Evolutionary conservation across 257 asterid genomes (phyloP).

Genomic region (Solanum habrochaites): DNA sequence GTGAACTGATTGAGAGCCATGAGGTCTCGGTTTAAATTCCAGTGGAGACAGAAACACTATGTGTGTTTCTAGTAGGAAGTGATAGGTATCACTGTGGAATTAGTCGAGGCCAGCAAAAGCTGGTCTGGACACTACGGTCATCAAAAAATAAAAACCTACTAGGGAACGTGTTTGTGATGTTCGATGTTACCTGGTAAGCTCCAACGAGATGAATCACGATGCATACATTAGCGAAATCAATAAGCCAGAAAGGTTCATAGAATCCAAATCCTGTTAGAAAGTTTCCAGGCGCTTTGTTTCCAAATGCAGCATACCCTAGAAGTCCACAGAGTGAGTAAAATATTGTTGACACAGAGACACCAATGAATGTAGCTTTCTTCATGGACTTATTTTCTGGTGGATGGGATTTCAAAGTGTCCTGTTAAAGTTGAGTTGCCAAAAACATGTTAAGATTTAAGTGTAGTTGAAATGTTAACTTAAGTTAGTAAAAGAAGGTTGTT

Average conservation of each 20-base stretch:
- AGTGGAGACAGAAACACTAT: not conserved
- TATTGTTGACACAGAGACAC: constrained; percentile 25
- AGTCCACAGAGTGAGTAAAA: constrained; percentile 55
- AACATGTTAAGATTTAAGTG: not conserved
- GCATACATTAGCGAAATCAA: constrained; percentile 44
- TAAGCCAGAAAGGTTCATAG: constrained; percentile 65
- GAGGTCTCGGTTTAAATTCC: not conserved
- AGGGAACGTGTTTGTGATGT: not conserved
- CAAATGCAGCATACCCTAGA: constrained; percentile 66
- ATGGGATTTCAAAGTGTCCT: constrained; percentile 55
- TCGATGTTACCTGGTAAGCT: constrained; percentile 45
- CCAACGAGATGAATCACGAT: constrained; percentile 57
- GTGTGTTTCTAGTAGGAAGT: not conserved
- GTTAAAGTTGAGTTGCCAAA: not conserved
- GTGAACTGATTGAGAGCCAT: not conserved
- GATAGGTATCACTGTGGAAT: not conserved
- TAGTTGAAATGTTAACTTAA: not conserved
- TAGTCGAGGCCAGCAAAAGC: not conserved
- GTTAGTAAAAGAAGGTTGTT: not conserved
- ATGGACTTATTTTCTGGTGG: constrained; percentile 38
- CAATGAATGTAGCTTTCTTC: constrained; percentile 35
- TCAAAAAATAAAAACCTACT: not conserved
- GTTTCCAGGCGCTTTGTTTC: constrained; percentile 67
- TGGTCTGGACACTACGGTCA: not conserved
- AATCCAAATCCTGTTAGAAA: constrained; percentile 72